A percentile compares a stretch with the other conserved stretches of the same genome.
phyloP scores from a whole-genome alignment of 2,329 filamentous ascomycete genomes.

The Stenocarpella maydis region DNA sequence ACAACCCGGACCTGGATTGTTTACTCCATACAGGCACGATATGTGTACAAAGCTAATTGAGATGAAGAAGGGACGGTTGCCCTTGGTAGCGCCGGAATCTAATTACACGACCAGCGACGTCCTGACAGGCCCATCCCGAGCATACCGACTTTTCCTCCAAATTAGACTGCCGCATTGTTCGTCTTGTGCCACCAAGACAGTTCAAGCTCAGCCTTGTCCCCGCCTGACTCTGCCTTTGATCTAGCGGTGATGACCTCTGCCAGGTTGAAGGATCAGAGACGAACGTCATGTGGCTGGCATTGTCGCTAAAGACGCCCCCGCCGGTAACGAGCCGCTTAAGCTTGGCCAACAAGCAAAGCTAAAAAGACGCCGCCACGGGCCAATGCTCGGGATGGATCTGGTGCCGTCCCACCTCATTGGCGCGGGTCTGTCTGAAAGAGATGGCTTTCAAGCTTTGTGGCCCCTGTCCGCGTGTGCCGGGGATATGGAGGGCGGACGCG shows the following conservation, averaged over 20 bases:
- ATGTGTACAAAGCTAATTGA: background rate
- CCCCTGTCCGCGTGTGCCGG: conserved; percentile 22
- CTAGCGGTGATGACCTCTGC: conserved; percentile 2
- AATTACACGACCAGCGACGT: background rate
- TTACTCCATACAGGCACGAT: conserved; percentile 18
- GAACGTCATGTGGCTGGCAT: conserved; percentile 19
- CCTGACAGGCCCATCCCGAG: background rate
- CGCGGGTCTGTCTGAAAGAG: conserved; percentile 17
- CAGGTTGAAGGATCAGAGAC: background rate
- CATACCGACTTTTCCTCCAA: background rate
- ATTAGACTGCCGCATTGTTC: background rate
- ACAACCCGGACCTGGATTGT: conserved; percentile 9
- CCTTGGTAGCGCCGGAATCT: background rate
- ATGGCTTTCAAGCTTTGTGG: conserved; percentile 21
- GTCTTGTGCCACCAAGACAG: background rate
- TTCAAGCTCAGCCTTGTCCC: conserved; percentile 7
- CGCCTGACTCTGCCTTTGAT: background rate
- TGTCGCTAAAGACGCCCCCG: background rate
- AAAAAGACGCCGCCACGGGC: conserved; percentile 1
- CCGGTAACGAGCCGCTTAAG: conserved; percentile 6
- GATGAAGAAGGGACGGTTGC: conserved; percentile 7
- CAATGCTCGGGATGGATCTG: conserved; percentile 12
- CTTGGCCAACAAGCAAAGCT: conserved; percentile 11
- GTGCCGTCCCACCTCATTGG: conserved; percentile 11
- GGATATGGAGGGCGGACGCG: conserved; percentile 12